Base-by-base conservation (phyloP, 768 basidiomycete species). In the Tricholoma saponaceum region DNA sequence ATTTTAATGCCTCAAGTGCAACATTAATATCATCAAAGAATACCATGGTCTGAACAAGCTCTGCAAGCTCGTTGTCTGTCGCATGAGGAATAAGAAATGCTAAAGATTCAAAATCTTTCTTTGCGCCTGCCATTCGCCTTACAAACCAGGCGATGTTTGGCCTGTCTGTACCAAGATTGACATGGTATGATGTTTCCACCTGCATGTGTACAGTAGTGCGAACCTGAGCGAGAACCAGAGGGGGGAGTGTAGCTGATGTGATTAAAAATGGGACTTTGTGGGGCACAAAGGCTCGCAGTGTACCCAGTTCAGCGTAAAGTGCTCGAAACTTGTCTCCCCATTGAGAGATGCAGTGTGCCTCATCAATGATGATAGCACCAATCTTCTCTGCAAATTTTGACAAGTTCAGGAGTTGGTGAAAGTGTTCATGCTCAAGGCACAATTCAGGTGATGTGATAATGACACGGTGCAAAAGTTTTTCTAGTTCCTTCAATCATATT, bases 121-220 rank as follows among this genome's bases (percentile, higher is more conserved):
- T 39, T 18, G 12, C 10, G 14, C 37, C 37, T 39, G 37, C 37
- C 37, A 39, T 39, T n/a, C 16, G n/a, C 37, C n/a, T 57, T 12
- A 70, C 64, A 7, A 58, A 64, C 41, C 55, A 67, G 0, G 65
- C 46, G 32, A 77, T 74, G 56, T 77, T 77, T 5, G 69, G 67
- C 1, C 72, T 60, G 57, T 76, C 70, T 47, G 72, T 74, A 5
- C 75, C 75, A 3, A 72, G 66, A 56, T 75, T 78, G 9, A 76
- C 18, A 54, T 64, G 63, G 50, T 70, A 74, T 16, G 64, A 60
- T 1, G 23, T 32, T 18, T 54, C 26, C 5, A 65, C 22, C 30
- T 68, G 55, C n/a, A 76, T 68, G 16, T 62, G 51, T 5, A 74
- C 53, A 30, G 58, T 57, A 0, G 49, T 20, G 4, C 59, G 64